Evolutionary conservation across 768 basidiomycete genomes (phyloP).

Genomic region (Tephrocybe sp.): DNA sequence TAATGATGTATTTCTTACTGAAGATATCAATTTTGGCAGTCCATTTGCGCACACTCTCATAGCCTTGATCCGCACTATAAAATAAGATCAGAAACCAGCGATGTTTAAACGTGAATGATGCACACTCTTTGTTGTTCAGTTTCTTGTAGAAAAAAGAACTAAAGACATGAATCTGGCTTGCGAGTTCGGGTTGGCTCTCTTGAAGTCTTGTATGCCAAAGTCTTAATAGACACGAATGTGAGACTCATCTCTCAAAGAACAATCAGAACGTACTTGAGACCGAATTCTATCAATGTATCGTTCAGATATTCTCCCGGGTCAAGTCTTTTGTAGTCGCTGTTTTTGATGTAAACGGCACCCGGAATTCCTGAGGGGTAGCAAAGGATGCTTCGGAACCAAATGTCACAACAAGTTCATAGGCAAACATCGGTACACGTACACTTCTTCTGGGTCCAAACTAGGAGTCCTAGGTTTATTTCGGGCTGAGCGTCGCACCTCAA

Average conservation of each 20-base stretch:
- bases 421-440: conserved; percentile 41
- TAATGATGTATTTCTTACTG: conserved; percentile 85
- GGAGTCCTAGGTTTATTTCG: conserved; percentile 20
- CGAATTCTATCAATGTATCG: conserved; percentile 95
- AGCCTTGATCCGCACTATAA: conserved; percentile 57
- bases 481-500: conserved; percentile 15
- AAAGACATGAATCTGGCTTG: conserved; percentile 82
- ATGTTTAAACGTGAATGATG: conserved; percentile 1
- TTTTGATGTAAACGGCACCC: conserved; percentile 80
- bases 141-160: conserved; percentile 99
- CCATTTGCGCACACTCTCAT: conserved; percentile 90
- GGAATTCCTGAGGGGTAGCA: conserved; percentile 69
- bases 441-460: conserved; percentile 54
- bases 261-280: conserved; percentile 69
- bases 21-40: conserved; percentile 88
- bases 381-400: conserved; percentile 49
- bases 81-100: conserved; percentile 4
- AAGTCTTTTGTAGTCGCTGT: conserved; percentile 72
- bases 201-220: conserved; percentile 66
- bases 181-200: conserved; percentile 53
- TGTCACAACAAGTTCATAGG: not conserved
- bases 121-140: conserved; percentile 67
- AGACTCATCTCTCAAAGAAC: not conserved
- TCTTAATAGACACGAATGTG: conserved; percentile 35
- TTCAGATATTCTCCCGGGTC: conserved; percentile 85